Conservation (phyloP, 1,284 basidiomycete species). For the Irpex lacteus region DNA sequence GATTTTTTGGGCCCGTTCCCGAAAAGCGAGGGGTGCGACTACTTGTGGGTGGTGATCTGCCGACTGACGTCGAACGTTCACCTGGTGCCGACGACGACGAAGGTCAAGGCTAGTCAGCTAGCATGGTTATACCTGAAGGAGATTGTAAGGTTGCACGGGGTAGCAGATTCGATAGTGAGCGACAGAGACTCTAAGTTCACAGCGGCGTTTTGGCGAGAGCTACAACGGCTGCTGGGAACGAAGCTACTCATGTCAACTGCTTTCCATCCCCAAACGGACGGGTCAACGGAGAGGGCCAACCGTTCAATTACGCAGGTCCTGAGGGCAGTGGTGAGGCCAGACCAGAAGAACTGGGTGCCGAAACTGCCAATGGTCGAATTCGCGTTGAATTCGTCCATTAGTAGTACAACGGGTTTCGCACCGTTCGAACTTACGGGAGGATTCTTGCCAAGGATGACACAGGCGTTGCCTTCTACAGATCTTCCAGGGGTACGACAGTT, state of each 20-base stretch:
- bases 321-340: constrained; percentile 25
- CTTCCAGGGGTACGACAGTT: constrained; percentile 18
- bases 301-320: constrained; percentile 38
- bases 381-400: constrained; percentile 1
- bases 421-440: constrained; percentile 27
- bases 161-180: constrained; percentile 38
- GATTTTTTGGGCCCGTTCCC: constrained; percentile 39
- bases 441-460: constrained; percentile 5
- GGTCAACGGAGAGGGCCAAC: constrained; percentile 38
- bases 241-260: constrained; percentile 38
- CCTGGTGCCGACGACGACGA: too few relatives aligned
- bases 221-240: constrained; percentile 34
- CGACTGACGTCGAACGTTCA: too few relatives aligned
- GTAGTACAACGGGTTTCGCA: constrained; percentile 9
- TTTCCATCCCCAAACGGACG: too few relatives aligned
- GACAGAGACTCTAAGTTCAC: constrained; percentile 44
- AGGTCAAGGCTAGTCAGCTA: too few relatives aligned
- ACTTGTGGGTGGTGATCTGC: constrained; percentile 31
- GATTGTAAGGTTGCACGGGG: constrained; percentile 38
- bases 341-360: constrained; percentile 38
- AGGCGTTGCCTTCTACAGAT: not conserved
- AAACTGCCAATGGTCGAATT: constrained; percentile 35
- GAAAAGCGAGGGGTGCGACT: constrained; percentile 16
- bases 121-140: constrained; percentile 35
- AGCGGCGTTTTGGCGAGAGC: constrained; percentile 37